Evolutionary conservation across 768 basidiomycete species (phyloP), one percentile per base, ranked within the genome.

Genomic region (Coprinellus aureogranulatus): DNA sequence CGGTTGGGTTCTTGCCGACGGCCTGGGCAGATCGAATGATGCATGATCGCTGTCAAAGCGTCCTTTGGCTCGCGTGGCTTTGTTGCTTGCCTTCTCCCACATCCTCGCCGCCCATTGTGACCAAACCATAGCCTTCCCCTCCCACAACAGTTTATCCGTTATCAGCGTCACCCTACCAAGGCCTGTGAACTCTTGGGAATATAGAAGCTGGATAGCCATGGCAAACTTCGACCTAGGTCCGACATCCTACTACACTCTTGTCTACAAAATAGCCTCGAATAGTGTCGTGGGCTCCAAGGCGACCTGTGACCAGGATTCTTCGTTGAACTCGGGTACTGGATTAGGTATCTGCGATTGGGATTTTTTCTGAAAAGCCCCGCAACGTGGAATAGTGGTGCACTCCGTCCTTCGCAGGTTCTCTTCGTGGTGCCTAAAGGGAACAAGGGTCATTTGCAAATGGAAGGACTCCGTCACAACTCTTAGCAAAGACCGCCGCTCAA

Each of bases 301-400:
- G 31, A 52, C 51, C 22, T 52, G 51, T 52, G 51, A 52, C 51
- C 51, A 14, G 16, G 48, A 27, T 52, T 52, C 51, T 34, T 37
- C 20, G 14, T 20, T 37, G 4, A 11, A 20, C 51, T 26, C 27
- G 20, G 48, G 12, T 4, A 22, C 28, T 28, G 9, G 28, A 23
- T 18, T 18, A 9, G 48, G 16, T 49, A 28, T 49, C 11, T 23
- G 25, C 45, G 9, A 10, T 11, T 22, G 25, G 11, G 9, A 49
- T 49, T 12, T n/a, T 4, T 9, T 4, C 8, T 22, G 11, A 18
- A n/a, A 18, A 22, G 8, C 23, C 27, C 27, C 20, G n/a, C 9
- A 49, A 23, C 11, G 27, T 18, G n/a, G 22, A 9, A 9, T 34
- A 34, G 34, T 34, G 34, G 34, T 14, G 34, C 34, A 14, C 34